phyloP scores from a whole-genome alignment of 2,329 filamentous ascomycete genomes.

The Thelonectria discophora region DNA sequence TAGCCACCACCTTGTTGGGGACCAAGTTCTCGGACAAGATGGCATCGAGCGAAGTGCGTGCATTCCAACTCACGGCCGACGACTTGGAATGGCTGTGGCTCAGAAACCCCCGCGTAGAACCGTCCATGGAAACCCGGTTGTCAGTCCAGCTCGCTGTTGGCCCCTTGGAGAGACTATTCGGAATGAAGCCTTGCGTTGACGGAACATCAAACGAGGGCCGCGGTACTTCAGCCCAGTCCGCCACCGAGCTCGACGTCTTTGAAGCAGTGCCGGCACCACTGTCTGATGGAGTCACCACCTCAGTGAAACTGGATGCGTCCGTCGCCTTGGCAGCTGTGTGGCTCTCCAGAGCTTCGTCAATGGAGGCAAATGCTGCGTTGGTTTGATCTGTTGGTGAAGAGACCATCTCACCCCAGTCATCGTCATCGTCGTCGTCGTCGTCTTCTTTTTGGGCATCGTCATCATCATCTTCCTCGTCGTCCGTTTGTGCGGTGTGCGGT shows the following conservation, averaged over 20 bases:
- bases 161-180: slow-evolving; percentile 31
- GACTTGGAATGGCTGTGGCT: slow-evolving; percentile 26
- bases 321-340: slow-evolving; percentile 7
- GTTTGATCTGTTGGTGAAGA: slow-evolving; percentile 42
- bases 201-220: slow-evolving; percentile 27
- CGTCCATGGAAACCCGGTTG: slow-evolving; percentile 11
- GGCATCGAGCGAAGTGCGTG: slow-evolving; percentile 27
- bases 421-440: slow-evolving; percentile 62
- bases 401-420: slow-evolving; percentile 71
- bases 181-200: slow-evolving; percentile 12
- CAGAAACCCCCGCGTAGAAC: slow-evolving; percentile 22
- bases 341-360: slow-evolving; percentile 28
- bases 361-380: slow-evolving; percentile 32
- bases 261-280: slow-evolving; percentile 9
- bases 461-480: slow-evolving; percentile 1
- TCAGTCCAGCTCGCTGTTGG: slow-evolving; percentile 29
- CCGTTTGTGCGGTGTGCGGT: slow-evolving; percentile 30
- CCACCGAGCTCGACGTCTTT: slow-evolving; percentile 5
- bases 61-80: slow-evolving; percentile 28
- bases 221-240: slow-evolving; percentile 5
- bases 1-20: slow-evolving; percentile 16
- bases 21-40: slow-evolving; percentile 22
- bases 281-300: slow-evolving; percentile 19
- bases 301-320: slow-evolving; percentile 20
- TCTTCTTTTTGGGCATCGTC: neutral